Percentiles rank a stretch among this genome's conserved stretches.
Conservation (phyloP, 306 rosid genomes). For the Cucumis melo region DNA sequence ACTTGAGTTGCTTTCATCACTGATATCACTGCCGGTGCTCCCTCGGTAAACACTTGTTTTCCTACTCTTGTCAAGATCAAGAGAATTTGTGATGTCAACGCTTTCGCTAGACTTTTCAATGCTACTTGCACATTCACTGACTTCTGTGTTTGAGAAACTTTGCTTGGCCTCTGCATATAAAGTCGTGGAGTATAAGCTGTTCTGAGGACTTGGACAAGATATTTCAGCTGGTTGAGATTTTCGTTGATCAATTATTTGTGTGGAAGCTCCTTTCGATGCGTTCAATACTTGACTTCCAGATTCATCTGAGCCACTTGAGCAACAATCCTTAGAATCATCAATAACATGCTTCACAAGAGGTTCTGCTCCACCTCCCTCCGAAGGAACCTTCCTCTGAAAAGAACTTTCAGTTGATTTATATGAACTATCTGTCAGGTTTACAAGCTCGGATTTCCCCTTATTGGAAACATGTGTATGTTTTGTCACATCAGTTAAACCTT, state of each 20-base stretch:
- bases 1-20: constrained; percentile 81
- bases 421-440: background rate
- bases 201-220: constrained; percentile 62
- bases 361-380: constrained; percentile 31
- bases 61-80: constrained; percentile 59
- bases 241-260: constrained; percentile 19
- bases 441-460: constrained; percentile 25
- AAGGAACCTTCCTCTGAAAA: constrained; percentile 22
- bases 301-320: constrained; percentile 23
- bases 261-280: constrained; percentile 26
- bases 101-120: constrained; percentile 57
- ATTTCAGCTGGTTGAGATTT: constrained; percentile 27
- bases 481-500: constrained; percentile 16
- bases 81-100: constrained; percentile 37
- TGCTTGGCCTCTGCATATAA: constrained; percentile 73
- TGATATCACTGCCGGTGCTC: constrained; percentile 80
- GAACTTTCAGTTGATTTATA: constrained; percentile 21
- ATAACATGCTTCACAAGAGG: constrained; percentile 19
- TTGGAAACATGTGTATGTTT: constrained; percentile 14
- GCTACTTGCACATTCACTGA: constrained; percentile 58
- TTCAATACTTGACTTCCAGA: constrained; percentile 21
- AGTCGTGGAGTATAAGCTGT: constrained; percentile 58
- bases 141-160: constrained; percentile 65
- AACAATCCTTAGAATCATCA: constrained; percentile 22
- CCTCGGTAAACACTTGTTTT: constrained; percentile 76